Base-by-base conservation (phyloP, 2,329 filamentous ascomycete genomes). In the Dendrostoma leiphaemia region DNA sequence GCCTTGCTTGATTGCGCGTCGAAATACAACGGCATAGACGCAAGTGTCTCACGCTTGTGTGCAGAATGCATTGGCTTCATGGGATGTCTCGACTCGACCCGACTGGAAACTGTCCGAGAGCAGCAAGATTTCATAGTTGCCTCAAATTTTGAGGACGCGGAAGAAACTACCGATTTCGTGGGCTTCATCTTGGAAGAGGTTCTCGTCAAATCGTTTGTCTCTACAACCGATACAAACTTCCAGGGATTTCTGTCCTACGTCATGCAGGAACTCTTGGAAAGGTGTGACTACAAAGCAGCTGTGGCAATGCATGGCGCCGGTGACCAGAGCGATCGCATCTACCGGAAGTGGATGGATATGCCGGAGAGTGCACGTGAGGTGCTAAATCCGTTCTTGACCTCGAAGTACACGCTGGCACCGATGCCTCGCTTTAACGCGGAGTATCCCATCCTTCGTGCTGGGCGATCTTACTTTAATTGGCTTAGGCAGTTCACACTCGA, bases 221-320 rank as follows among this genome's bases (percentile, higher is more conserved):
- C 93, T 1, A 89, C 90, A 1, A 94, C 89, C 0, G 95, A 97
- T 67, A 89, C 91, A 2, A 86, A 85, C 60, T 81, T 91, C 6
- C 94, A 97, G 69, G 92, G 91, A 0, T 96, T 95, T 66, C 78
- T 99, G 17, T 93, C 93, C 1, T 99, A 89, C 70, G 90, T 88
- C 2, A 97, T 99, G 85, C 94, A 99, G 69, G 88, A 96, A 63
- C 79, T 97, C 37, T 79, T 97, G 3, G 85, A 86, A 41, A 84
- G 87, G 61, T 90, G 89, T 64, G 86, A 88, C 26, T 86, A 97
- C 64, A 85, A 79, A 55, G 75, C 80, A 10, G 82, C 80, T 0
- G 78, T 75, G 48, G 69, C 67, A 28, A 69, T 70, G 66, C 69
- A 73, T 34, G 71, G 72, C 3, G 68, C 69, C 1, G 28, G 15